Percentiles rank a stretch among this genome's conserved stretches.
These are phyloP conservation scores for Parafenestella ontariensis DNA, from an alignment of 2,329 filamentous ascomycete genomes.

Conservation along the genomic window DNA sequence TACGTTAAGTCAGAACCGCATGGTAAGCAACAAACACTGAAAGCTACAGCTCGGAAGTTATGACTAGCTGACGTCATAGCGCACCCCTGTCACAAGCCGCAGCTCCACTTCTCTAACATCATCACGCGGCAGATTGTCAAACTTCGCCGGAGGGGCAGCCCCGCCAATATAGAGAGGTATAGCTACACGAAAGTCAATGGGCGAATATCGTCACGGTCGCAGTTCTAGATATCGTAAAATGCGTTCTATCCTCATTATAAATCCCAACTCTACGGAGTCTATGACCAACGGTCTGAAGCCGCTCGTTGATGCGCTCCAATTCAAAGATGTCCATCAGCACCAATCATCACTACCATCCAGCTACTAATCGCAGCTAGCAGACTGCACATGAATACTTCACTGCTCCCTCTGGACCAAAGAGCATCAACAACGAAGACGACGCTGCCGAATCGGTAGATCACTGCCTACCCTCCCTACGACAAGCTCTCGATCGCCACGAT, in stretches of 20 bases:
- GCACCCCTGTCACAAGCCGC: constrained; percentile 9
- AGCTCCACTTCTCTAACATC: constrained; percentile 13
- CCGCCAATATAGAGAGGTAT: background rate
- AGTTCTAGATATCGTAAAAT: constrained; percentile 38
- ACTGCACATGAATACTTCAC: constrained; percentile 69
- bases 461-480: constrained; percentile 64
- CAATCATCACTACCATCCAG: constrained; percentile 31
- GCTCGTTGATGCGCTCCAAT: constrained; percentile 54
- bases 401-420: constrained; percentile 69
- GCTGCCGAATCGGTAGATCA: constrained; percentile 68
- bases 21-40: too few relatives aligned
- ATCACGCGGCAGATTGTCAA: constrained; percentile 16
- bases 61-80: background rate
- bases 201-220: constrained; percentile 30
- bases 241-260: constrained; percentile 71
- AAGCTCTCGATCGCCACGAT: constrained; percentile 63
- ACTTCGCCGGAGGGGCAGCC: constrained; percentile 22
- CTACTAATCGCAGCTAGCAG: constrained; percentile 54
- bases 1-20: too few relatives aligned
- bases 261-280: constrained; percentile 75
- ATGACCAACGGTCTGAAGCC: constrained; percentile 74
- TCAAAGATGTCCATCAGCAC: constrained; percentile 51
- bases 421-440: constrained; percentile 79
- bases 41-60: too few relatives aligned
- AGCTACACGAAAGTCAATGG: constrained; percentile 23